Evolutionary conservation across 495 filamentous ascomycete genomes (phyloP), one percentile per base, ranked within the genome.

Genomic region (Talaromyces nanjingensis): DNA sequence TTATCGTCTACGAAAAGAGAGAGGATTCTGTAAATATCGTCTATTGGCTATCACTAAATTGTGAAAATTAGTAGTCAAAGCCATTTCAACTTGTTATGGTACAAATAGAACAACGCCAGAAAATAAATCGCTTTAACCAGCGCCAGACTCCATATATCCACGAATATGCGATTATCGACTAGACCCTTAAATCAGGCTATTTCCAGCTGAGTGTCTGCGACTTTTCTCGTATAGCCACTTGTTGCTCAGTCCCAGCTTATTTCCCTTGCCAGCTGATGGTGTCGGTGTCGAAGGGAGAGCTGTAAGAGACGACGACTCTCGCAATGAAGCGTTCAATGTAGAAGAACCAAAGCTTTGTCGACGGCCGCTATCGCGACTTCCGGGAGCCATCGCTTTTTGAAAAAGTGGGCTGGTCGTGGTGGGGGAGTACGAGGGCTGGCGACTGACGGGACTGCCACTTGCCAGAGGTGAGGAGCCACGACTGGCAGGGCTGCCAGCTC

Each of bases 151-250:
- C 64, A 31, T 63, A 39, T 60, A 52, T 34, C 59, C 53, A 42
- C 39, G 8, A 59, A 55, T n/a, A 60, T 65, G 62, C 61, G 33
- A 60, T 63, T 9, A 45, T 45, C 27, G n/a, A 56, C 27, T 29
- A 62, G 24, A 18, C 5, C 12, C 25, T 54, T 22, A 80, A 64
- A 76, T 66, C 56, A 73, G 65, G 6, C 75, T 73, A 49, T 77
- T 78, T 67, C 78, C 78, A 2, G 76, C 72, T 6, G 78, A 81
- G 42, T 79, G 69, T 37, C 78, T 69, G 33, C 78, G 68, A 57
- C 76, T 78, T 72, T 87, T 88, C 73, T 98, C 91, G 75, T 96
- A 98, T 47, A 97, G 74, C 93, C 93, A 98, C 76, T 89, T 91
- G 73, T 84, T 96, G 67, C 90, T 96, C 67, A 97, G 70, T 12